phyloP scores from a whole-genome alignment of 73 alveolate species.

The Symbiodinium natans region DNA sequence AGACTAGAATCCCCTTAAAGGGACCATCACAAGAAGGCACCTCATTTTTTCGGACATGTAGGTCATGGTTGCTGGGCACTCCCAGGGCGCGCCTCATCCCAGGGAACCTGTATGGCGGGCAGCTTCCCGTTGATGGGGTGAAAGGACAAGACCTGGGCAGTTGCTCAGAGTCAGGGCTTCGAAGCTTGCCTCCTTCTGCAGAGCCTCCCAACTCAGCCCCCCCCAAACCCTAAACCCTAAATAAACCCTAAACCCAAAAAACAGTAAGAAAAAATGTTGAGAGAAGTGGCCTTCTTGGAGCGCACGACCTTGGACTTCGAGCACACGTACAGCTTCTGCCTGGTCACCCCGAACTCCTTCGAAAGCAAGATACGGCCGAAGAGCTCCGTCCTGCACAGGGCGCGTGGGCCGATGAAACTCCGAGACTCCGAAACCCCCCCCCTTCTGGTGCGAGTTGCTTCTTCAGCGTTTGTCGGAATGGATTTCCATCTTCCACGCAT shows the following conservation, averaged over 20 bases:
- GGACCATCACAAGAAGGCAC: neutral
- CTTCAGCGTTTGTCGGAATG: too few relatives aligned
- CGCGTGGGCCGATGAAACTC: too few relatives aligned
- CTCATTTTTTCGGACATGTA: neutral
- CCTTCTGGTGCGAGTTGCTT: too few relatives aligned
- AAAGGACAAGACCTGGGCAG: neutral
- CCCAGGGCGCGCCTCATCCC: neutral
- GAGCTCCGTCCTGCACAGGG: slow-evolving; percentile 55
- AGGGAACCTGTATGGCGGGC: slow-evolving; percentile 18
- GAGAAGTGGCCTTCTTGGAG: neutral
- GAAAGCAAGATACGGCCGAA: slow-evolving; percentile 18
- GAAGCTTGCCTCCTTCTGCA: neutral
- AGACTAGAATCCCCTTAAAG: neutral
- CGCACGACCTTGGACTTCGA: slow-evolving; percentile 35
- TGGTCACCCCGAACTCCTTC: slow-evolving; percentile 19
- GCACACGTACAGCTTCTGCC: slow-evolving; percentile 65
- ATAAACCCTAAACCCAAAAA: neutral
- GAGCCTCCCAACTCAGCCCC: neutral
- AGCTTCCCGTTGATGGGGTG: slow-evolving; percentile 35
- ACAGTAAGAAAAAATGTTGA: too few relatives aligned
- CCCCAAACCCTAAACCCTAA: neutral
- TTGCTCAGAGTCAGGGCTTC: neutral
- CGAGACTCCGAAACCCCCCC: too few relatives aligned
- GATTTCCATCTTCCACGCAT: too few relatives aligned
- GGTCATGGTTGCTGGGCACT: neutral